Percentiles rank a stretch among this genome's conserved stretches.
Conservation (phyloP, 192 early-diverging fungal species). For the Backusella tarrabulga region DNA sequence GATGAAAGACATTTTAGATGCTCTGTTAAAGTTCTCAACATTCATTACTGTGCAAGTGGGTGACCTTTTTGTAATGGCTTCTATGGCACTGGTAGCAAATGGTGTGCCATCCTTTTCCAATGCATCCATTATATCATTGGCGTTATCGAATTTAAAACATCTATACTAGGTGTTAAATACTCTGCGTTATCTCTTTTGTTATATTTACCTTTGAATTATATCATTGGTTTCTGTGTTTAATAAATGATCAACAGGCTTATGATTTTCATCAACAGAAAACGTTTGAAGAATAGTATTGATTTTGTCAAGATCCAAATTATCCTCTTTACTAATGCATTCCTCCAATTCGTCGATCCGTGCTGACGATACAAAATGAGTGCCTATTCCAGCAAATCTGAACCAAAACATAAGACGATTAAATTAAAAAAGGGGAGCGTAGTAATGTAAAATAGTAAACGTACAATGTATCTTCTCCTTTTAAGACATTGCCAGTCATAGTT, state of each 20-base stretch:
- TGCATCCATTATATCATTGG: conserved; percentile 82
- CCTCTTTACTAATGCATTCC: conserved; percentile 63
- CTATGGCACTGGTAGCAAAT: conserved; percentile 72
- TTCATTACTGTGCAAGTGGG: conserved; percentile 88
- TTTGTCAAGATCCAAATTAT: conserved; percentile 73
- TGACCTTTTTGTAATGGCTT: conserved; percentile 63
- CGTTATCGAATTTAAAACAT: conserved; percentile 79
- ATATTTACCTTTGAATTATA: background rate
- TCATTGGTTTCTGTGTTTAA: background rate
- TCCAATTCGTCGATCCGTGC: conserved; percentile 78
- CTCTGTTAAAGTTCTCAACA: conserved; percentile 75
- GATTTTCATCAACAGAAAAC: conserved; percentile 47
- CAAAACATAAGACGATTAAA: no score
- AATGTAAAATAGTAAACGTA: conserved; percentile 31
- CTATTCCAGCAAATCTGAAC: conserved; percentile 81
- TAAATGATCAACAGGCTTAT: no score
- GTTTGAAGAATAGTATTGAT: conserved; percentile 88
- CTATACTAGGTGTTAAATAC: conserved; percentile 18
- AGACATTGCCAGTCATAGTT: conserved; percentile 76
- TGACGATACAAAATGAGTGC: conserved; percentile 94
- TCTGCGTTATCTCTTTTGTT: no score
- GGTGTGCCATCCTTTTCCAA: conserved; percentile 68
- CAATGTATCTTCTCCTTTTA: conserved; percentile 83
- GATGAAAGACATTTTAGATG: conserved; percentile 61
- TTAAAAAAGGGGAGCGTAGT: no score